phyloP scores from a whole-genome alignment of 2,329 filamentous ascomycete genomes.

The Talaromyces albobiverticillius region DNA sequence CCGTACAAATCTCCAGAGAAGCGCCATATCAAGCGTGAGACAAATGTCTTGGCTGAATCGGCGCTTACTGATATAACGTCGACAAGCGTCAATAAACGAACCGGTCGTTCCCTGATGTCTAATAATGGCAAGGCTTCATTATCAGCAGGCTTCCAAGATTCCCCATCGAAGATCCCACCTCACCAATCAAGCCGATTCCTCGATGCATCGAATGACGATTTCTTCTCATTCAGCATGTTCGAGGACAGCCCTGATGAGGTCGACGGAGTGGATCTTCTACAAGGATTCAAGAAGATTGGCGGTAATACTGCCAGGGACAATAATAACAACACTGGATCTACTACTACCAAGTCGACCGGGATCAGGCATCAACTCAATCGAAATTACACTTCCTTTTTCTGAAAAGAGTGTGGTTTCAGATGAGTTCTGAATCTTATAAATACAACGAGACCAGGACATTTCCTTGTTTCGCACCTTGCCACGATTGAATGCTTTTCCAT shows the following conservation, averaged over 20 bases:
- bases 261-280: constrained; percentile 45
- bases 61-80: constrained; percentile 49
- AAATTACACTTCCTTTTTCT: constrained; percentile 35
- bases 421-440: neutral
- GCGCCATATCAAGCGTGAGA: constrained; percentile 48
- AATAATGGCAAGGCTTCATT: constrained; percentile 28
- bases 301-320: constrained; percentile 20
- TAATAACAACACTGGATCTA: constrained; percentile 30
- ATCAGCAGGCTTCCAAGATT: constrained; percentile 30
- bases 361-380: constrained; percentile 31
- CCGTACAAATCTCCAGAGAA: constrained; percentile 55
- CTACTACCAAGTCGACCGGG: constrained; percentile 27
- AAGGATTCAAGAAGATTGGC: constrained; percentile 49
- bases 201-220: constrained; percentile 41
- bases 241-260: constrained; percentile 43
- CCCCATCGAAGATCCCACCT: constrained; percentile 37
- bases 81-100: constrained; percentile 33
- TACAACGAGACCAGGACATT: constrained; percentile 1
- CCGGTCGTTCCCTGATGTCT: constrained; percentile 33
- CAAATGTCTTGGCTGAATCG: constrained; percentile 17
- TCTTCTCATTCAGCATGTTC: constrained; percentile 49
- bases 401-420: constrained; percentile 12
- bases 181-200: constrained; percentile 25
- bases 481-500: neutral
- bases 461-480: neutral